Evolutionary conservation across 352 stramenopile species (phyloP), one percentile per base, ranked within the genome.

Genomic region (Hyaloperonospora arabidopsidis): DNA sequence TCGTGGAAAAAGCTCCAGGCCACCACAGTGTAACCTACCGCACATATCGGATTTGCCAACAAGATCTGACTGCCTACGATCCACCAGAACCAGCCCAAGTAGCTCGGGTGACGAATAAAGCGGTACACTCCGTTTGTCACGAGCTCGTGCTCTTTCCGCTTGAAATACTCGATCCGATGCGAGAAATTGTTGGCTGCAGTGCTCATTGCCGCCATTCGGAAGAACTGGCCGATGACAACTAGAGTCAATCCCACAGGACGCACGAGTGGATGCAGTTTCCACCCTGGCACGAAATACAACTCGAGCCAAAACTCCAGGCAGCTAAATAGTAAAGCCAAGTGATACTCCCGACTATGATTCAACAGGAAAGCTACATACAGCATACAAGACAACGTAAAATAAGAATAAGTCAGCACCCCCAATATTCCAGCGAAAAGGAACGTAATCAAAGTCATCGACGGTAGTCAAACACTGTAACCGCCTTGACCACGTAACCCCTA

Each of bases 51-150:
- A 64, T 98, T 98, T 13, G 77, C 83, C 13, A 98, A 63, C 41
- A 98, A 53, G 15, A 98, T 61, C 70, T 98, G 95, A 51, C 87
- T 97, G 34, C 89, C 91, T 41, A 98, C 70, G n/a, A 83, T 94
- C 93, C 93, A 98, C 61, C 93, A 96, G 62, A 97, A 98, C 87
- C 96, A 98, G 61, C 95, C 95, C 40, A 96, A 72, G 67, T 98
- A 98, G 21, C 84, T 96, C 58, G 94, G 94, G 72, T 98, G 95
- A 32, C 95, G 86, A 49, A 98, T 76, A 52, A 83, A 90, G 36
- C 70, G 79, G 65, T 98, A 98, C 40, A 97, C 69, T 58, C 89
- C 89, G 68, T 96, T 67, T 2, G 93, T 98, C 10, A 98, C 84
- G 32, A 98, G 64, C 44, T 89, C 59, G 61, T 98, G 95, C 59